Base-by-base conservation (phyloP, 1,139 yeast species). In the Kodamaea ohmeri region DNA sequence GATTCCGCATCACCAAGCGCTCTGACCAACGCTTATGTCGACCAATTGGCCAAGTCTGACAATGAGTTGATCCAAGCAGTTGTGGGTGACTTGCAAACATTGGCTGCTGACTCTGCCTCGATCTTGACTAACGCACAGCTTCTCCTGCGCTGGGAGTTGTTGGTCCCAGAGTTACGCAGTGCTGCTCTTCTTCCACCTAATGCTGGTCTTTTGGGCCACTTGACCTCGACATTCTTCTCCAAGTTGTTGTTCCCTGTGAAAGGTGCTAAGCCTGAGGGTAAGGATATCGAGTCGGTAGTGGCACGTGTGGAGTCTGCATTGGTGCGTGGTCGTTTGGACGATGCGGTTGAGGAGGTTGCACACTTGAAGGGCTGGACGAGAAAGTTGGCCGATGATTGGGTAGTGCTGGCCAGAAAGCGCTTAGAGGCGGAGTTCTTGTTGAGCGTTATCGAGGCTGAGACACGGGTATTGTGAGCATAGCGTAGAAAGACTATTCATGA, bases 361-460 rank as follows among this genome's bases (percentile, higher is more conserved):
- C 76, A 79, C 49, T 76, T 94, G 61, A 85, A 86, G 63, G 98
- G 98, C 27, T 88, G 96, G 96, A 78, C 95, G 31, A 83, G 95
- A 72, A 78, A 77, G 55, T 73, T 92, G 51, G 95, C 97, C 29
- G 79, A 80, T 50, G 97, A 88, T 60, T 92, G 97, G 97, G 78
- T 94, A 28, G 65, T 68, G 31, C 94, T 87, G 60, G 90, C 95
- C 34, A 81, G 97, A 71, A 83, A 81, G 68, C 81, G 95, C 59
- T 72, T 89, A 50, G 97, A 90, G 66, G 78, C 85, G 35, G 94
- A 89, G 63, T 83, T 89, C 52, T 70, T 90, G 56, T 73, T 88
- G 39, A 78, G 75, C 45, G 66, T 82, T 42, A 66, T 84, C 47
- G 79, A 79, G 41, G 70, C 81, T 38, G 89, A 83, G 60, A 56